These are phyloP conservation scores for Tuctoria greenei DNA, from an alignment of 176 grass and related monocot genomes.

Conservation along the genomic window DNA sequence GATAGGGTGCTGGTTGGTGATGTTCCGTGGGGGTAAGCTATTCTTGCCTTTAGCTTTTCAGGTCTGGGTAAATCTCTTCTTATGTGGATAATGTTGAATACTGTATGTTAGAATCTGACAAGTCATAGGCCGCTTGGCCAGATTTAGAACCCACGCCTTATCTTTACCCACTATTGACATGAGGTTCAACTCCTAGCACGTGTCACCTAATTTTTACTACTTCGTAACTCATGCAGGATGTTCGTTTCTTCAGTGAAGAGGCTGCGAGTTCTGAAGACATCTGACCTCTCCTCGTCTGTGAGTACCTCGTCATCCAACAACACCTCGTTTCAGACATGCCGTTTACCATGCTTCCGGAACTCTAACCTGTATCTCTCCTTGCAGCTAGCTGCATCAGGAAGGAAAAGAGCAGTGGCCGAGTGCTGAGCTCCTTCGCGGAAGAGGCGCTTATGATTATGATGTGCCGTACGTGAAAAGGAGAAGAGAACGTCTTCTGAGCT, in stretches of 20 bases:
- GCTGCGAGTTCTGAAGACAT: conserved; percentile 64
- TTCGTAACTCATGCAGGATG: conserved; percentile 48
- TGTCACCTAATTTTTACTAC: background rate
- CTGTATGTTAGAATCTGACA: background rate
- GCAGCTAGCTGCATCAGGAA: conserved; percentile 46
- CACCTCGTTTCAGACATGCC: background rate
- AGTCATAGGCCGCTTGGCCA: too few relatives aligned
- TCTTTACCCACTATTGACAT: too few relatives aligned
- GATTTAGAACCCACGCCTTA: too few relatives aligned
- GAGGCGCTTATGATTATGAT: background rate
- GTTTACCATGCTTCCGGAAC: background rate
- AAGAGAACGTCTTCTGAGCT: conserved; percentile 33
- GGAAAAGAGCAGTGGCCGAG: conserved; percentile 46
- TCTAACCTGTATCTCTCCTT: background rate
- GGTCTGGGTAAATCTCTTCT: background rate
- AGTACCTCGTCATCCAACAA: background rate
- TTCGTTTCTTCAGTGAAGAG: conserved; percentile 67
- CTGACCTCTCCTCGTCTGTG: conserved; percentile 57
- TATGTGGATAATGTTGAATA: background rate
- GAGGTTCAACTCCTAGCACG: background rate
- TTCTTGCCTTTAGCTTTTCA: background rate
- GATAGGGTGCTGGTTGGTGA: conserved; percentile 70
- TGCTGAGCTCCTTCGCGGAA: conserved; percentile 29
- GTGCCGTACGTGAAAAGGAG: conserved; percentile 37
- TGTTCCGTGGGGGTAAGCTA: conserved; percentile 73